Conservation (phyloP, 2,329 filamentous ascomycete species). For the Cladobotryum mycophilum region DNA sequence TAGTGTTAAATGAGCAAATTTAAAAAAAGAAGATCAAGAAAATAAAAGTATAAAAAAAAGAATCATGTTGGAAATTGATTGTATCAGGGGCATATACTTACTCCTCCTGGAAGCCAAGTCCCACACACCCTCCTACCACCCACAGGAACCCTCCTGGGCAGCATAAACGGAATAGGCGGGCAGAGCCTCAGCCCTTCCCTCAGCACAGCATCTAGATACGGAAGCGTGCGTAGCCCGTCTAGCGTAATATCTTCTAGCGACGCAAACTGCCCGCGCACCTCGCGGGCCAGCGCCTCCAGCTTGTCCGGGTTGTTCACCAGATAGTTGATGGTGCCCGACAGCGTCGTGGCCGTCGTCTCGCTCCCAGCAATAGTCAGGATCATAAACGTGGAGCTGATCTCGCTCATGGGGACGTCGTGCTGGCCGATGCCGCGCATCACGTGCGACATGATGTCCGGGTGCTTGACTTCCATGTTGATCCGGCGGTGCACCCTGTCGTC, state of each 20-base stretch:
- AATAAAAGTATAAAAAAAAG: constrained; percentile 18
- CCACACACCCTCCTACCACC: constrained; percentile 25
- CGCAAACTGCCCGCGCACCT: constrained; percentile 19
- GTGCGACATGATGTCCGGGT: constrained; percentile 22
- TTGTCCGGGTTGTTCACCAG: constrained; percentile 25
- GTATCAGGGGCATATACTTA: constrained; percentile 15
- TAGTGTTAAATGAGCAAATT: constrained; percentile 19
- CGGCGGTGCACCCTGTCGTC: constrained; percentile 19
- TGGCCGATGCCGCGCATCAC: constrained; percentile 25
- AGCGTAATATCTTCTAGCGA: constrained; percentile 12
- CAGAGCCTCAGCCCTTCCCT: constrained; percentile 43
- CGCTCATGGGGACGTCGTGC: constrained; percentile 19
- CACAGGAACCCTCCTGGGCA: constrained; percentile 26
- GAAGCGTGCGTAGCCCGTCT: constrained; percentile 6
- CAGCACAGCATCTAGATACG: constrained; percentile 45
- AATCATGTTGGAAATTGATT: background rate
- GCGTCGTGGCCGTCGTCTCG: constrained; percentile 26
- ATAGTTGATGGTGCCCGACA: constrained; percentile 21
- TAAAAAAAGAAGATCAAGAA: background rate
- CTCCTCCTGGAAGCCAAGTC: constrained; percentile 28
- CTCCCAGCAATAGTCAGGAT: constrained; percentile 23
- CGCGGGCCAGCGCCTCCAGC: constrained; percentile 26
- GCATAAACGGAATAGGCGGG: constrained; percentile 35
- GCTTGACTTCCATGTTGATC: constrained; percentile 17
- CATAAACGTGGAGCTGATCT: constrained; percentile 25